These are phyloP conservation scores for Cardamine chenopodiifolia DNA, from an alignment of 345 rosid species.

Conservation along the genomic window DNA sequence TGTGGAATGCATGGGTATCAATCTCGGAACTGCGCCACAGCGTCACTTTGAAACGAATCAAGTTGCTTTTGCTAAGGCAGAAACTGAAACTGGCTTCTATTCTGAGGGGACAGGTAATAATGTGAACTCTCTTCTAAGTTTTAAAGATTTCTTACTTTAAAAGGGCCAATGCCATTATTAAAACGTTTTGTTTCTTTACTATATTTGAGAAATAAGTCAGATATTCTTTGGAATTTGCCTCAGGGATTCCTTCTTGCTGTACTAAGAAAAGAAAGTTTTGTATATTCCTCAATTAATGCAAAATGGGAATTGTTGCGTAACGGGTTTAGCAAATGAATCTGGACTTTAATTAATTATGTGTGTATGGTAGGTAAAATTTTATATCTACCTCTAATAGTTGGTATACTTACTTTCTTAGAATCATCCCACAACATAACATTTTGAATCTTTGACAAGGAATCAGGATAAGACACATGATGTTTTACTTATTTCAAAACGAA, in stretches of 20 bases:
- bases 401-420: conserved; percentile 29
- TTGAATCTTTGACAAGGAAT: conserved; percentile 21
- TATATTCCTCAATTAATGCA: conserved; percentile 8
- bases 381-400: conserved; percentile 13
- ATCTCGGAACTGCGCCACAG: conserved; percentile 79
- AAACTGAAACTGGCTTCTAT: conserved; percentile 72
- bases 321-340: neutral
- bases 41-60: conserved; percentile 66
- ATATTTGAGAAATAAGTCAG: conserved; percentile 7
- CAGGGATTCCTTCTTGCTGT: conserved; percentile 12
- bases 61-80: conserved; percentile 74
- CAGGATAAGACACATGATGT: conserved; percentile 15
- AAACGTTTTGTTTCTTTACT: conserved; percentile 5
- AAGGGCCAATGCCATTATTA: neutral
- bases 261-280: conserved; percentile 15
- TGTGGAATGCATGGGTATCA: conserved; percentile 65
- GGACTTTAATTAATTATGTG: conserved; percentile 3
- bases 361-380: conserved; percentile 24
- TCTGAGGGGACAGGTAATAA: conserved; percentile 77
- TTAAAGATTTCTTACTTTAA: conserved; percentile 23
- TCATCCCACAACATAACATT: conserved; percentile 32
- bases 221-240: conserved; percentile 23
- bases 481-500: too few species aligned
- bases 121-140: conserved; percentile 18
- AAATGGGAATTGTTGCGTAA: neutral